phyloP scores from a whole-genome alignment of 2,329 filamentous ascomycete genomes.

The Ceratocystis alfenasii region DNA sequence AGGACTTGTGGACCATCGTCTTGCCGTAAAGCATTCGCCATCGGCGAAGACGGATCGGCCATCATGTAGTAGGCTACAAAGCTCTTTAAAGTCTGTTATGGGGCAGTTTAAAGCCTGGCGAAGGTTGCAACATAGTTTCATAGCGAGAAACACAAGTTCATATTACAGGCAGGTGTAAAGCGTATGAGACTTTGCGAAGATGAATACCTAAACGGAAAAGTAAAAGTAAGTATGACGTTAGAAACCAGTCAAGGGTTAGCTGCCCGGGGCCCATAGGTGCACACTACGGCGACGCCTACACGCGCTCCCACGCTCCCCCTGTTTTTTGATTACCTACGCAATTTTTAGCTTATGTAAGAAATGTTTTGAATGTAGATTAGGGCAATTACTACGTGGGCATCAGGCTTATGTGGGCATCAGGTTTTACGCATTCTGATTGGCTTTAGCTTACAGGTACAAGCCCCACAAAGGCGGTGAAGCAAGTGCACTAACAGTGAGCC shows the following conservation, averaged over 20 bases:
- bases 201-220: background rate
- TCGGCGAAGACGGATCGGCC: constrained; percentile 8
- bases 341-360: too few relatives aligned
- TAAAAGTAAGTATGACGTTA: constrained; percentile 2
- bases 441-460: too few relatives aligned
- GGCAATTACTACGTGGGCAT: too few relatives aligned
- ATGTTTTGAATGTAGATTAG: too few relatives aligned
- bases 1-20: background rate
- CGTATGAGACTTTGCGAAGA: background rate
- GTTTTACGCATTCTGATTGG: too few relatives aligned
- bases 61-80: background rate
- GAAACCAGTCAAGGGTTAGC: constrained; percentile 7
- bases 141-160: background rate
- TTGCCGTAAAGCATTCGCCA: background rate
- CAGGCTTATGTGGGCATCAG: too few relatives aligned
- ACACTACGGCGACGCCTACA: too few relatives aligned
- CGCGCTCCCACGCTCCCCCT: too few relatives aligned
- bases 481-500: too few relatives aligned
- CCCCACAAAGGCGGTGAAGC: too few relatives aligned
- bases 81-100: background rate
- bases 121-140: background rate
- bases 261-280: background rate
- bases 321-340: too few relatives aligned
- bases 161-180: background rate
- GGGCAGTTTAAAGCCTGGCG: background rate